These are phyloP conservation scores for Clonostachys chloroleuca DNA, from an alignment of 2,329 filamentous ascomycete genomes.

Conservation along the genomic window DNA sequence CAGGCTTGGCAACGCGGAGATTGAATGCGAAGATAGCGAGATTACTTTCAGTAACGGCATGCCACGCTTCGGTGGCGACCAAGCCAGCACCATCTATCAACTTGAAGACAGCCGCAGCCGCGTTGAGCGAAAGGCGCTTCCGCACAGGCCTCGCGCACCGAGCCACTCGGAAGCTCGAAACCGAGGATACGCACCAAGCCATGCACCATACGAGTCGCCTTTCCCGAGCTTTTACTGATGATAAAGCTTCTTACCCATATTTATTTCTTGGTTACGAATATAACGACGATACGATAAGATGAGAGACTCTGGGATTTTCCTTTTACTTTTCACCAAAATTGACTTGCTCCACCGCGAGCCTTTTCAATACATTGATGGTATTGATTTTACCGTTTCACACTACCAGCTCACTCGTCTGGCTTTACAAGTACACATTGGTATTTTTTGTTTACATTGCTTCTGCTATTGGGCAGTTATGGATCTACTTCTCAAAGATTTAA, in stretches of 20 bases:
- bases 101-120: constrained; percentile 42
- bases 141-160: constrained; percentile 37
- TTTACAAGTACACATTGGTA: constrained; percentile 5
- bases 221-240: constrained; percentile 4
- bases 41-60: constrained; percentile 45
- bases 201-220: constrained; percentile 13
- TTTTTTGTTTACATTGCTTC: constrained; percentile 4
- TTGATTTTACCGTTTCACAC: constrained; percentile 5
- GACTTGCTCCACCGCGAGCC: not conserved
- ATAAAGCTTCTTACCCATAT: not conserved
- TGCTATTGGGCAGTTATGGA: not conserved
- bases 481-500: not conserved
- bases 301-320: no score
- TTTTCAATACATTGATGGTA: not conserved
- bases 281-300: constrained; percentile 1
- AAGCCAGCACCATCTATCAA: constrained; percentile 40
- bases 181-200: constrained; percentile 21
- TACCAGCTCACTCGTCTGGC: constrained; percentile 8
- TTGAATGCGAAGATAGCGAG: constrained; percentile 57
- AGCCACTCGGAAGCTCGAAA: constrained; percentile 44
- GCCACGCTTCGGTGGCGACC: constrained; percentile 43
- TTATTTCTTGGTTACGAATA: constrained; percentile 6
- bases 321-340: not conserved
- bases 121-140: constrained; percentile 34
- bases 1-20: constrained; percentile 51